Conservation (phyloP, 2,329 filamentous ascomycete genomes). For the Ceratocystis cubensis region DNA sequence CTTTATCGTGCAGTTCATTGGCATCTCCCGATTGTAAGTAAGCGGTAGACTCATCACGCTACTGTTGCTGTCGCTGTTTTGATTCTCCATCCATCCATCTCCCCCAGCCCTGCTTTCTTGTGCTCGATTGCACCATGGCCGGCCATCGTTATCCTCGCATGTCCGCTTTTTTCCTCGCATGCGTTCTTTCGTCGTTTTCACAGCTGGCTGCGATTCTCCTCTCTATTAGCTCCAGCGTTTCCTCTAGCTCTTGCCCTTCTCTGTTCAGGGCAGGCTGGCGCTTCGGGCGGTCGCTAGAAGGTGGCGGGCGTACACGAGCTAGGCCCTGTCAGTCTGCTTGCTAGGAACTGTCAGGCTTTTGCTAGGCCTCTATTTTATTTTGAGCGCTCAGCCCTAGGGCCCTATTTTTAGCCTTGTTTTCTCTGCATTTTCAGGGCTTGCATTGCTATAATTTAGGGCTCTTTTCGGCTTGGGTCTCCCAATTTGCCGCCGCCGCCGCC, state of each 20-base stretch:
- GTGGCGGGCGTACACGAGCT: neutral
- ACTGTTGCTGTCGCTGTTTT: neutral
- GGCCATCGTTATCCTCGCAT: neutral
- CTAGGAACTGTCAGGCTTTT: no score
- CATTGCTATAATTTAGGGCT: neutral
- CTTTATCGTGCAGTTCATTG: slow-evolving; percentile 42
- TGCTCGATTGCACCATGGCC: neutral
- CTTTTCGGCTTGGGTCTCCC: neutral
- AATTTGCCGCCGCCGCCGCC: neutral
- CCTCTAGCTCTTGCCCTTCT: neutral
- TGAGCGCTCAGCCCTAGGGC: neutral
- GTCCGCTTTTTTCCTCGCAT: neutral
- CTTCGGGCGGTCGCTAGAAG: neutral
- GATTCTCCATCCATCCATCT: neutral
- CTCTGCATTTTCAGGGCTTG: neutral
- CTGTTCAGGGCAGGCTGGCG: neutral
- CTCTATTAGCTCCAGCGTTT: neutral
- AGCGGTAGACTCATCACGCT: neutral
- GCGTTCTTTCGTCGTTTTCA: neutral
- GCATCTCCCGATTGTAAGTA: slow-evolving; percentile 43
- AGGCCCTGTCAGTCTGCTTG: neutral
- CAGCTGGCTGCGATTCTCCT: neutral
- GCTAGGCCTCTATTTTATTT: neutral
- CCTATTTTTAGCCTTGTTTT: neutral
- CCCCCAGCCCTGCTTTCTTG: neutral